Evolutionary conservation across 805 yeast species (phyloP).

Genomic region (Zygoascus bituminiphila): DNA sequence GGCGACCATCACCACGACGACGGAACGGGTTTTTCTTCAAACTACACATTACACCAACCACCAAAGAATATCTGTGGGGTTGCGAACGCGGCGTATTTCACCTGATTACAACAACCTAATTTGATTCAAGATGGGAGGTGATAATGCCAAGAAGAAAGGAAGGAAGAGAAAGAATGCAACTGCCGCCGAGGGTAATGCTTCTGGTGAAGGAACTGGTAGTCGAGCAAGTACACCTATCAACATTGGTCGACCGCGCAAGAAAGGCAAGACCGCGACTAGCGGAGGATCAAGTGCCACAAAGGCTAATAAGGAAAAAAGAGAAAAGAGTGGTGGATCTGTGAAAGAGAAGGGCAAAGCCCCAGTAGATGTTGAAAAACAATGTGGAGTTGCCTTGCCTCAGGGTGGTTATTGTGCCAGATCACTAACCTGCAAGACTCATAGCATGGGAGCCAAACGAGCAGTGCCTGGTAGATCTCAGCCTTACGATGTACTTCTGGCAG

Average conservation of each 20-base stretch:
- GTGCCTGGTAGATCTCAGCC: slow-evolving; percentile 85
- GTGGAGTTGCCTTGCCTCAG: slow-evolving; percentile 82
- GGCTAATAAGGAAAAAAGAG: slow-evolving; percentile 21
- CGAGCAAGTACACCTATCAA: background rate
- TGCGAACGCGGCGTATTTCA: background rate
- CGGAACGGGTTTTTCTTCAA: background rate
- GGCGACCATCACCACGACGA: background rate
- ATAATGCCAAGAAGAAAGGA: slow-evolving; percentile 12
- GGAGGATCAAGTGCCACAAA: background rate
- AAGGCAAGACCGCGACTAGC: slow-evolving; percentile 2
- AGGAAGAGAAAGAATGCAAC: slow-evolving; percentile 17
- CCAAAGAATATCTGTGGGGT: too few species aligned
- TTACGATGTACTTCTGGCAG: slow-evolving; percentile 71
- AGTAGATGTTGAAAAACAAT: slow-evolving; percentile 81
- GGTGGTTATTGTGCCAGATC: slow-evolving; percentile 89
- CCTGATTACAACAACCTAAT: too few species aligned
- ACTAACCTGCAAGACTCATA: slow-evolving; percentile 84
- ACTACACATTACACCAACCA: too few species aligned
- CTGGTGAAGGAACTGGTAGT: too few species aligned
- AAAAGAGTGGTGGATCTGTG: slow-evolving; percentile 9
- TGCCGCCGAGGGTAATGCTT: too few species aligned
- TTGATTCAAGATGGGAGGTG: background rate
- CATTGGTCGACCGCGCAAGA: slow-evolving; percentile 3
- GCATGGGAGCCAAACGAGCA: slow-evolving; percentile 90
- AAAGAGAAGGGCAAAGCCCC: slow-evolving; percentile 59